Percentiles rank a stretch among this genome's conserved stretches.
Conservation (phyloP, 2,329 filamentous ascomycete genomes). For the Bipolaris sorokiniana region DNA sequence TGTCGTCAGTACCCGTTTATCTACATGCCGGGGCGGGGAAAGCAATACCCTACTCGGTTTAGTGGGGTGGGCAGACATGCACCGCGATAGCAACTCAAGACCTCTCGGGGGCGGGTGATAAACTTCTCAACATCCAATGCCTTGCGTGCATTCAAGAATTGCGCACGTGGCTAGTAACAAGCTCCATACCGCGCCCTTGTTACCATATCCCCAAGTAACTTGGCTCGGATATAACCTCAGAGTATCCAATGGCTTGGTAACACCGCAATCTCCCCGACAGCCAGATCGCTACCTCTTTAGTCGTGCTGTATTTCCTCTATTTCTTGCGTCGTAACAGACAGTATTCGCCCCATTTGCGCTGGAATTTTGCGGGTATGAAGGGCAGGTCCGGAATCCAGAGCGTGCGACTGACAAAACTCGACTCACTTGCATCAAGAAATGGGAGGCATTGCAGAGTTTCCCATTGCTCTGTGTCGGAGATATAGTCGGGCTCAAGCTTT, state of each 20-base stretch:
- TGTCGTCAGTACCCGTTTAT: constrained; percentile 24
- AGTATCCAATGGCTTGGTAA: neutral
- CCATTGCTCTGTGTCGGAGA: constrained; percentile 77
- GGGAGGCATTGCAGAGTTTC: constrained; percentile 73
- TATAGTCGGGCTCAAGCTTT: constrained; percentile 78
- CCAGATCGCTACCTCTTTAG: neutral
- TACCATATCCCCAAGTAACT: neutral
- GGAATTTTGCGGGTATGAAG: constrained; percentile 71
- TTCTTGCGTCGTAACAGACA: constrained; percentile 71
- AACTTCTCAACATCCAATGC: neutral
- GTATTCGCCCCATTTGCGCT: constrained; percentile 84
- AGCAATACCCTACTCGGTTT: constrained; percentile 31
- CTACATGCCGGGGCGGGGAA: constrained; percentile 17
- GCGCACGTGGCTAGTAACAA: neutral
- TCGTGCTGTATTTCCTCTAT: neutral
- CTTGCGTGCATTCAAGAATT: neutral
- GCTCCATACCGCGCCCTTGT: neutral
- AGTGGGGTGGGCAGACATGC: constrained; percentile 11
- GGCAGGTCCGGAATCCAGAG: constrained; percentile 80
- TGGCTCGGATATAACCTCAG: neutral
- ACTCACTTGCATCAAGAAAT: constrained; percentile 81
- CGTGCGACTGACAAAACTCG: constrained; percentile 73
- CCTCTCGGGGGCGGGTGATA: neutral
- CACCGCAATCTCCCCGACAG: neutral
- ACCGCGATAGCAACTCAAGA: constrained; percentile 16